These are phyloP conservation scores for Albatrellus sp. DNA, from an alignment of 1,284 basidiomycete species.

Conservation along the genomic window DNA sequence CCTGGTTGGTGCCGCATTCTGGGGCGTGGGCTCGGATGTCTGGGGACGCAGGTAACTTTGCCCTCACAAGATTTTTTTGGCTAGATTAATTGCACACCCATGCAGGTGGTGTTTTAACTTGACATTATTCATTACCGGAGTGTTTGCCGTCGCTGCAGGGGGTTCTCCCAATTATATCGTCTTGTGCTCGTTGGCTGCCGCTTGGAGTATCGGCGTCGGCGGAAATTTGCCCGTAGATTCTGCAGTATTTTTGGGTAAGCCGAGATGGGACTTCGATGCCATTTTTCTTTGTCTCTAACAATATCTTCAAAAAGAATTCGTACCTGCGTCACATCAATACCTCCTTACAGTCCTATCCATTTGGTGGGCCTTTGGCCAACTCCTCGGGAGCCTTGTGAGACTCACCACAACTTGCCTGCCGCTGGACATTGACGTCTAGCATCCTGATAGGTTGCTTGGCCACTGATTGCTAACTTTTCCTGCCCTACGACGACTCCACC, in stretches of 20 bases:
- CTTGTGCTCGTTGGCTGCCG: constrained; percentile 39
- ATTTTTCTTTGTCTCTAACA: background rate
- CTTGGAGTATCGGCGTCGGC: constrained; percentile 54
- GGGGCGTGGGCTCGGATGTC: constrained; percentile 45
- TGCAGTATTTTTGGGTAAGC: constrained; percentile 61
- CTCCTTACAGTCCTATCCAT: constrained; percentile 49
- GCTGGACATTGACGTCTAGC: constrained; percentile 15
- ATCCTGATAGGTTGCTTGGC: constrained; percentile 45
- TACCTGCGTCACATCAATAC: constrained; percentile 50
- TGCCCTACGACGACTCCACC: constrained; percentile 28
- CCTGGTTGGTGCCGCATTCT: constrained; percentile 55
- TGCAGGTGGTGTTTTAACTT: constrained; percentile 60
- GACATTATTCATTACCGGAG: constrained; percentile 57
- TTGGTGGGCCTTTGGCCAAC: constrained; percentile 55
- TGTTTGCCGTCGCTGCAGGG: constrained; percentile 54
- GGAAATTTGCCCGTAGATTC: constrained; percentile 73
- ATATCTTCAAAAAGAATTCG: constrained; percentile 30
- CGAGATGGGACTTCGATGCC: background rate
- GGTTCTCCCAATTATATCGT: constrained; percentile 40
- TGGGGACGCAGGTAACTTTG: constrained; percentile 42
- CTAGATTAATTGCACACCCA: constrained; percentile 4
- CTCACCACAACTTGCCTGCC: background rate
- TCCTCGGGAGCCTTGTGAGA: constrained; percentile 44
- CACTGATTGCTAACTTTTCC: constrained; percentile 50
- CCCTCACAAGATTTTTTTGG: background rate